A percentile compares a stretch with the other conserved stretches of the same genome.
phyloP scores from a whole-genome alignment of 129 eudicot genomes.

The Logfia minima region DNA sequence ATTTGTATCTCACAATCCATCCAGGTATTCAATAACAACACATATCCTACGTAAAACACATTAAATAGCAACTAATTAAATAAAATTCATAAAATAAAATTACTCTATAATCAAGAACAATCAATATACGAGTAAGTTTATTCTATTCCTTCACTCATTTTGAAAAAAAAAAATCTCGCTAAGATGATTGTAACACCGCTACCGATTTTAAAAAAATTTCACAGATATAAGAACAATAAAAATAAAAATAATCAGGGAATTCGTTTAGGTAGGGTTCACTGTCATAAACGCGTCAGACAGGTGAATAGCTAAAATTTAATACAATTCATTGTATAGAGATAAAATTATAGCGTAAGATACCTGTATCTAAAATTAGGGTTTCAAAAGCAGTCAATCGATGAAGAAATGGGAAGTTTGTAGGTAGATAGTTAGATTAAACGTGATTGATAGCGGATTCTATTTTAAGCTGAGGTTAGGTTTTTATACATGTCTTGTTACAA shows the following conservation, averaged over 20 bases:
- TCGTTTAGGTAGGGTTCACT: conserved; percentile 18
- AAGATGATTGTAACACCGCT: background rate
- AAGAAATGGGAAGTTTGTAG: background rate
- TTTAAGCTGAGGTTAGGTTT: conserved; percentile 11
- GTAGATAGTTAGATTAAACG: background rate
- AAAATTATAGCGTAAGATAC: conserved; percentile 6
- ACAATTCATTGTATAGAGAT: background rate
- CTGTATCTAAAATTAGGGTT: conserved; percentile 6
- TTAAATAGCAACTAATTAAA: background rate
- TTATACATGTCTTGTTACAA: background rate
- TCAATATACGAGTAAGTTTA: background rate
- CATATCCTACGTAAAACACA: background rate
- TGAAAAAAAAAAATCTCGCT: background rate
- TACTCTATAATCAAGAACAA: background rate
- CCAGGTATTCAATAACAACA: background rate
- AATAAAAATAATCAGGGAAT: background rate
- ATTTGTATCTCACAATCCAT: background rate
- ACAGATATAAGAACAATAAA: too few relatives aligned
- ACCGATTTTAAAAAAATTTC: too few relatives aligned
- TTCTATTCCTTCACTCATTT: background rate
- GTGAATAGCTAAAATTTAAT: conserved; percentile 6
- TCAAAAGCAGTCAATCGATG: background rate
- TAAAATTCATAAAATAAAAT: too few relatives aligned
- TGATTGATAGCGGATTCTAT: background rate
- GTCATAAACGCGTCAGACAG: background rate